A percentile compares a stretch with the other conserved stretches of the same genome.
Conservation (phyloP, 345 rosid species). For the Dimocarpus longan region DNA sequence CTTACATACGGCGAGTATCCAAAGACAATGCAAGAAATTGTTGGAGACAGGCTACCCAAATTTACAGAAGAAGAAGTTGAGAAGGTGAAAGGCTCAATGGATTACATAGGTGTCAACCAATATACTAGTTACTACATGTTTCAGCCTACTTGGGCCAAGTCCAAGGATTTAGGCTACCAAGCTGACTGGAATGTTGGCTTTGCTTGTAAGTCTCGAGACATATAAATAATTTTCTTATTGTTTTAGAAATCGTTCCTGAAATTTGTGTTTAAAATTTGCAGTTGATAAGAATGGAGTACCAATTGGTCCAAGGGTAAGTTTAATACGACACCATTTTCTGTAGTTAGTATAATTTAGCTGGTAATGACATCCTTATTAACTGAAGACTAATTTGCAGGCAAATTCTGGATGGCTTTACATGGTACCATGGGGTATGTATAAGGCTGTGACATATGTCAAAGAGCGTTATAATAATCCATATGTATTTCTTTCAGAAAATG, state of each 20-base stretch:
- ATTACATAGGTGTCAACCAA: conserved; percentile 57
- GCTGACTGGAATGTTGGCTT: conserved; percentile 61
- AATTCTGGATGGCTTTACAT: conserved; percentile 62
- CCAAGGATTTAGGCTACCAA: conserved; percentile 41
- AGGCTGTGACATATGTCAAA: conserved; percentile 49
- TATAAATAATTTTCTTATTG: not conserved
- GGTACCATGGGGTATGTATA: conserved; percentile 69
- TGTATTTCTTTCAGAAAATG: conserved; percentile 55
- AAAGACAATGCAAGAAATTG: conserved; percentile 56
- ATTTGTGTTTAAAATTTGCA: conserved; percentile 19
- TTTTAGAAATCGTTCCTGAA: not conserved
- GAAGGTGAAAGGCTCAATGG: conserved; percentile 53
- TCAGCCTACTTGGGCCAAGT: conserved; percentile 35
- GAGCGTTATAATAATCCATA: conserved; percentile 51
- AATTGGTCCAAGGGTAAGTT: conserved; percentile 52
- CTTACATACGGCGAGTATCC: conserved; percentile 68
- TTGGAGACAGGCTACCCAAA: conserved; percentile 52
- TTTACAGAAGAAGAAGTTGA: conserved; percentile 38
- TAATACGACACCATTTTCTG: not conserved
- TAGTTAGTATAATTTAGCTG: too few species aligned
- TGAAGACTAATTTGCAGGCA: conserved; percentile 37
- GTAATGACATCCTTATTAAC: not conserved
- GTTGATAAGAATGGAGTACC: conserved; percentile 47
- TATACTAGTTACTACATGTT: conserved; percentile 55
- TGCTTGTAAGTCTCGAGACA: conserved; percentile 40